Evolutionary conservation across 768 basidiomycete species (phyloP).

Genomic region (Galerina sulciceps): DNA sequence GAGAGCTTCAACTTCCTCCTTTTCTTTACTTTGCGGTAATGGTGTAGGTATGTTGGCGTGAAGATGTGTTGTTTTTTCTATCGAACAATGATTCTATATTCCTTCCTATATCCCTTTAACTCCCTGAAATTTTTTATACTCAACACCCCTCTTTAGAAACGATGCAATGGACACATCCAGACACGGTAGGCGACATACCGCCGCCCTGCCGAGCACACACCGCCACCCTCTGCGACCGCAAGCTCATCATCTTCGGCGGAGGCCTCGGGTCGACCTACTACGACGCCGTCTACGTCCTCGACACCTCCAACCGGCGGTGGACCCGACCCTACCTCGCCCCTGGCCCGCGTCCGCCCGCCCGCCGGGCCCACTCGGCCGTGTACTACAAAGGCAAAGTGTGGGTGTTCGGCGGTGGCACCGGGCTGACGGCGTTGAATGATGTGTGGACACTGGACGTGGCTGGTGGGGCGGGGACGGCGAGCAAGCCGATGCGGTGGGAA

Average conservation of each 20-base stretch:
- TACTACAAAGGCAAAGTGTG: conserved; percentile 73
- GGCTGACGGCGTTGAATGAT: conserved; percentile 87
- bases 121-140: not conserved
- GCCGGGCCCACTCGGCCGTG: conserved; percentile 89
- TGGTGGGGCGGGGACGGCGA: conserved; percentile 19
- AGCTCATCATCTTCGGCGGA: conserved; percentile 85
- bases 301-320: conserved; percentile 77
- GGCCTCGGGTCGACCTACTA: conserved; percentile 85
- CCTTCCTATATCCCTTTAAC: not conserved
- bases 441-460: conserved; percentile 82
- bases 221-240: conserved; percentile 80
- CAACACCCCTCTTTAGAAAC: conserved; percentile 55
- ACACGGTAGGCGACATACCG: conserved; percentile 76
- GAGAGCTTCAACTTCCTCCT: too few species aligned
- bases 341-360: conserved; percentile 56
- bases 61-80: too few species aligned
- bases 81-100: too few species aligned
- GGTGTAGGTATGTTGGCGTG: too few species aligned
- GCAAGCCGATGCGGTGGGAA: conserved; percentile 38
- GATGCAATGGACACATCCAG: conserved; percentile 86
- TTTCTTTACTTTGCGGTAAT: too few species aligned
- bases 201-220: conserved; percentile 89
- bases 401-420: conserved; percentile 95
- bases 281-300: conserved; percentile 81
- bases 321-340: conserved; percentile 45